phyloP scores from a whole-genome alignment of 305 asterid genomes.

The Fraxinus platypoda region DNA sequence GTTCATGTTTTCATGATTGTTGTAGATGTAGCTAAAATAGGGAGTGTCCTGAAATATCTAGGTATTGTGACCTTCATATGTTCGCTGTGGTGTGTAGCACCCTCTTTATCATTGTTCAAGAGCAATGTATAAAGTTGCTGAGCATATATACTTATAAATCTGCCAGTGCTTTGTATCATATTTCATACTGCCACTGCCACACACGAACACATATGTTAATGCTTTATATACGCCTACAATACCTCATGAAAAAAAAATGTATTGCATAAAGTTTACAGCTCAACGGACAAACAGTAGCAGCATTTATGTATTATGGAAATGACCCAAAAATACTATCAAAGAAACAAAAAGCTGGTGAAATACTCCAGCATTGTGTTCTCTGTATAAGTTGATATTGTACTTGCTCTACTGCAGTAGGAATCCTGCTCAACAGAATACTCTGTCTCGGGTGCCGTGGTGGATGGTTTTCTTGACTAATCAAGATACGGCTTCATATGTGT shows the following conservation, averaged over 20 bases:
- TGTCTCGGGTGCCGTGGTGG: neutral
- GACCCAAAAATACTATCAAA: neutral
- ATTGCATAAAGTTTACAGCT: neutral
- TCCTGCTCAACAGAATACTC: neutral
- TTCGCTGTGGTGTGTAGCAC: neutral
- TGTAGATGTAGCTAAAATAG: neutral
- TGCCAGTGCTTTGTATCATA: neutral
- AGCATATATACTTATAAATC: neutral
- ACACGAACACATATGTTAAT: neutral
- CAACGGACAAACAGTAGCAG: neutral
- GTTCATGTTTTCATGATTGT: neutral
- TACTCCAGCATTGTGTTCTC: neutral
- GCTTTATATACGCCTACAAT: neutral
- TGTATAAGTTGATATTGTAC: neutral
- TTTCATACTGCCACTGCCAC: neutral
- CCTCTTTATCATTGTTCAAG: neutral
- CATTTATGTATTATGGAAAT: neutral
- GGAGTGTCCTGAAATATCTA: neutral
- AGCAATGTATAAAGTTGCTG: neutral
- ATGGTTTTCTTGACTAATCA: constrained; percentile 21
- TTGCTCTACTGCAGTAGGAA: neutral
- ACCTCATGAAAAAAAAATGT: neutral
- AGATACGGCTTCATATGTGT: constrained; percentile 37
- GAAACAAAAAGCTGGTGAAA: neutral
- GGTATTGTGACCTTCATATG: neutral